Evolutionary conservation across 495 filamentous ascomycete species (phyloP), one percentile per base, ranked within the genome.

Genomic region (Penicillium roqueforti): DNA sequence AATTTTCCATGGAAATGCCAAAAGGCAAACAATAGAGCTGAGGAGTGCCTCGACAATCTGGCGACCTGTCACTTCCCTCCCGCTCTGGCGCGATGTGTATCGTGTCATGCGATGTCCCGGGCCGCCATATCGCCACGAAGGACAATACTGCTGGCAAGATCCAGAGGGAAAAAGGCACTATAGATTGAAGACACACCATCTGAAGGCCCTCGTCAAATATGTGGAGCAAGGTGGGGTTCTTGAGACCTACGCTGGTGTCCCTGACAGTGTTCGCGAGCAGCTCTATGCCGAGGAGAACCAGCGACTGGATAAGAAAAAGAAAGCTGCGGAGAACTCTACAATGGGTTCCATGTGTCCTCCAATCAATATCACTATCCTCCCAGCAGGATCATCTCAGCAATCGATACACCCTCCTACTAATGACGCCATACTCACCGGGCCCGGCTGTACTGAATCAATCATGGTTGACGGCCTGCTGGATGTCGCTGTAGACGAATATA

Each of bases 81-180:
- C n/a, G n/a, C n/a, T n/a, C n/a, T 51, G 41, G 47, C 54, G 51
- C 1, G 56, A 59, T 57, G 26, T 62, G 13, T 59, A 62, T 47
- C 22, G 45, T 44, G 28, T 54, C 8, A 59, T 63, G 45, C n/a
- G 54, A 48, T 62, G 56, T 50, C 62, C 59, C 29, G 41, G 59
- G 13, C 54, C 54, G 32, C 57, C 42, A 58, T 66, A 28, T 54
- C 56, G 54, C 57, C 52, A 57, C 22, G 40, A 60, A 60, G 51
- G 57, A 25, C 49, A 58, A 50, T 60, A 62, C 45, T 58, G 52
- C 54, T 62, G 37, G 62, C 37, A 65, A 61, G 58, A 58, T 25
- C 55, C 48, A 16, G 49, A 61, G 20, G 42, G 55, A 1, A 56
- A 58, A 48, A 47, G n/a, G 26, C 41, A 61, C 29, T 51, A 31